Evolutionary conservation across 805 yeast species (phyloP).

Genomic region (Metschnikowia vanudenii): DNA sequence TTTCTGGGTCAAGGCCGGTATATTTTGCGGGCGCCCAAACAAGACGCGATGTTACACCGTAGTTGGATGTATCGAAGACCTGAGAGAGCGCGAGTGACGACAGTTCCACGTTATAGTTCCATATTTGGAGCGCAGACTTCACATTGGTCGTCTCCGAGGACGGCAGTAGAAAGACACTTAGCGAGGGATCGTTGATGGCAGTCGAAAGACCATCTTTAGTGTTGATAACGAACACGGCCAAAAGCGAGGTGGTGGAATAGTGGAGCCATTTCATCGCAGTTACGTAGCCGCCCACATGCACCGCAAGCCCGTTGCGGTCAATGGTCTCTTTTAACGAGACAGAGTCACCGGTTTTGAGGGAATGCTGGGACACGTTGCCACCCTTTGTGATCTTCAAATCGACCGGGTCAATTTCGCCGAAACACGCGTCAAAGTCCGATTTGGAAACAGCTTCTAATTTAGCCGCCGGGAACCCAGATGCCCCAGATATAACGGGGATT

Average conservation of each 20-base stretch:
- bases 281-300: slow-evolving; percentile 52
- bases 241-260: slow-evolving; percentile 24
- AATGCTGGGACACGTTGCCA: slow-evolving; percentile 4
- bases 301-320: slow-evolving; percentile 36
- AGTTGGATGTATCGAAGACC: slow-evolving; percentile 32
- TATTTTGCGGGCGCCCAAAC: slow-evolving; percentile 40
- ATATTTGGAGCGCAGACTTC: slow-evolving; percentile 45
- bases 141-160: slow-evolving; percentile 9
- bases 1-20: slow-evolving; percentile 30
- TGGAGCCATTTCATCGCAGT: slow-evolving; percentile 56
- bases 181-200: slow-evolving; percentile 25
- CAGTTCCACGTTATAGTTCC: slow-evolving; percentile 29
- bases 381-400: slow-evolving; percentile 20
- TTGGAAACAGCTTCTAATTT: slow-evolving; percentile 13
- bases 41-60: slow-evolving; percentile 46
- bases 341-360: slow-evolving; percentile 8
- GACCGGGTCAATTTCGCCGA: slow-evolving; percentile 19
- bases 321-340: slow-evolving; percentile 16
- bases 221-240: slow-evolving; percentile 53
- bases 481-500: slow-evolving; percentile 4
- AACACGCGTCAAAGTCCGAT: slow-evolving; percentile 21
- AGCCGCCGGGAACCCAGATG: slow-evolving; percentile 15
- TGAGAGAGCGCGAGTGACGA: slow-evolving; percentile 27
- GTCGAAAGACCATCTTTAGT: slow-evolving; percentile 23
- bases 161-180: slow-evolving; percentile 29